These are phyloP conservation scores for Amyloporia xantha DNA, from an alignment of 768 basidiomycete genomes.

Conservation along the genomic window DNA sequence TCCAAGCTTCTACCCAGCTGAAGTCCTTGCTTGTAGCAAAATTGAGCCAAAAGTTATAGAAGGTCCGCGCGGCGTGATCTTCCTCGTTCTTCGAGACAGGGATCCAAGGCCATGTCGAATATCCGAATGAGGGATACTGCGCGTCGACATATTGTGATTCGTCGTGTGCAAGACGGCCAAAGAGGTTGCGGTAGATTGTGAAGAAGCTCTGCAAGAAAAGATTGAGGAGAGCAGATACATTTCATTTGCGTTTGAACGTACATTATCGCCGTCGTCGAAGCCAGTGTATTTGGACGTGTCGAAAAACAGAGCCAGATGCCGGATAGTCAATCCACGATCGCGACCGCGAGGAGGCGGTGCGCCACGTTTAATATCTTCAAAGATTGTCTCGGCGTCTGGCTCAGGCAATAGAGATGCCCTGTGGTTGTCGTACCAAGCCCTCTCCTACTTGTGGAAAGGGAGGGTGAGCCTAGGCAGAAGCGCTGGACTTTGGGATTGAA, in stretches of 20 bases:
- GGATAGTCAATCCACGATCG: slow-evolving; percentile 72
- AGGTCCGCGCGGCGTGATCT: slow-evolving; percentile 53
- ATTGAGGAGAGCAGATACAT: neutral
- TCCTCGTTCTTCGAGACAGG: slow-evolving; percentile 37
- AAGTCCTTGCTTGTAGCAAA: slow-evolving; percentile 88
- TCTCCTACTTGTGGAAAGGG: slow-evolving; percentile 58
- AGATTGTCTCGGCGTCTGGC: slow-evolving; percentile 77
- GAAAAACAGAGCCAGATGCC: slow-evolving; percentile 83
- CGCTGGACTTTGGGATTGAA: neutral
- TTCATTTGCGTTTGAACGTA: slow-evolving; percentile 25
- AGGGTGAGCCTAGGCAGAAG: slow-evolving; percentile 1
- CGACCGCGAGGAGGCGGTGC: slow-evolving; percentile 42
- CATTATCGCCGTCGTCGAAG: slow-evolving; percentile 57
- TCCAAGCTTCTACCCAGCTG: slow-evolving; percentile 81
- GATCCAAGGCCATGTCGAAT: slow-evolving; percentile 68
- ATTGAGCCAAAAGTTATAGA: slow-evolving; percentile 83
- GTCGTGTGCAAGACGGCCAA: slow-evolving; percentile 75
- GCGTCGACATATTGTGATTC: slow-evolving; percentile 49
- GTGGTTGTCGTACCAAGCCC: slow-evolving; percentile 98
- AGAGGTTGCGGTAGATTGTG: slow-evolving; percentile 82
- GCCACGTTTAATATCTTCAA: slow-evolving; percentile 79
- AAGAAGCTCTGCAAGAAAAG: slow-evolving; percentile 67
- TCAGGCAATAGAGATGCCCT: slow-evolving; percentile 72
- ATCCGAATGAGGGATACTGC: slow-evolving; percentile 80
- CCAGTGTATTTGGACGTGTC: slow-evolving; percentile 61